Percentiles rank a stretch among this genome's conserved stretches.
Evolutionary conservation across 169 alveolate species (phyloP).

Genomic region (Cryptosporidium ubiquitum): DNA sequence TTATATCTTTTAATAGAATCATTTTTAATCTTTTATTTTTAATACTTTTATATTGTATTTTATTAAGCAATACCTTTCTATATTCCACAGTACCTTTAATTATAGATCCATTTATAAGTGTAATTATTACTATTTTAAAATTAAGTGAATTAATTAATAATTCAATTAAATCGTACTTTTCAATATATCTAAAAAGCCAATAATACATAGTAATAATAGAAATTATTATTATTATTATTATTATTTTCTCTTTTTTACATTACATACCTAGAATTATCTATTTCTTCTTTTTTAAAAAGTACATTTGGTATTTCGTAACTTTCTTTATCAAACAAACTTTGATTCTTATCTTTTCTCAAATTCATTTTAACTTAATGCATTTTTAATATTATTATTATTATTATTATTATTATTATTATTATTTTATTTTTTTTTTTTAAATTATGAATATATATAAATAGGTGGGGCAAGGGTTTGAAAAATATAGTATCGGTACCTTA

Average conservation of each 20-base stretch:
- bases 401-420: no score
- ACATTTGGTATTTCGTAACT: constrained; percentile 16
- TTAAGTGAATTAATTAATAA: constrained; percentile 32
- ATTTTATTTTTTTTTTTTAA: no score
- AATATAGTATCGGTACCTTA: no score
- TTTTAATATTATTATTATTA: no score
- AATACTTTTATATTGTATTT: constrained; percentile 14
- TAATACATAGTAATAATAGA: no score
- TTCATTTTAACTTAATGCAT: neutral
- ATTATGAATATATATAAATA: no score
- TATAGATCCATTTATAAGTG: constrained; percentile 43
- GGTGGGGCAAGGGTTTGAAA: no score
- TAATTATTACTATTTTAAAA: constrained; percentile 4
- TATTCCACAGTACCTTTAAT: constrained; percentile 49
- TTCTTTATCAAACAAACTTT: constrained; percentile 16
- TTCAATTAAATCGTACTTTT: constrained; percentile 28
- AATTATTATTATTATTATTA: no score
- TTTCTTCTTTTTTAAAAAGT: constrained; percentile 10
- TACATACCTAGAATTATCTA: neutral
- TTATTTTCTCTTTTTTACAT: no score
- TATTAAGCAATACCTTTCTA: constrained; percentile 12
- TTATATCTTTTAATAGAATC: constrained; percentile 24
- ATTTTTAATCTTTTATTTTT: constrained; percentile 34
- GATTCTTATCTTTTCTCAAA: neutral
- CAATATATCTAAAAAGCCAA: neutral